Base-by-base conservation (phyloP, 805 yeast species). In the Yamadazyma nakazawae region DNA sequence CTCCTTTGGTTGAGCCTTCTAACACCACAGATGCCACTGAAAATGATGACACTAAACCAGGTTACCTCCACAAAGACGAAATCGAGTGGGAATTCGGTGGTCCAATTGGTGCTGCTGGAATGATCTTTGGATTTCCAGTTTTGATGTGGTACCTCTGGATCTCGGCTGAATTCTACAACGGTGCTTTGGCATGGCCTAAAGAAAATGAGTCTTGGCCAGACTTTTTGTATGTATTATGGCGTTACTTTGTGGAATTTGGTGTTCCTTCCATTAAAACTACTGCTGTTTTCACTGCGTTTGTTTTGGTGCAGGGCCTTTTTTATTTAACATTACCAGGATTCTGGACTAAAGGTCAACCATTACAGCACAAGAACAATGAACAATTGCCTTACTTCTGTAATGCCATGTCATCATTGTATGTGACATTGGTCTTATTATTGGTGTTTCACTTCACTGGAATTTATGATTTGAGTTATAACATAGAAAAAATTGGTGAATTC, bases 111-210 rank as follows among this genome's bases (percentile, higher is more conserved):
- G 96, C 89, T 41, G 48, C 84, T 17, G 92, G 91, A 6, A 92
- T 94, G 98, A 80, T 92, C 83, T 62, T 80, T 38, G 96, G 96
- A 2, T 94, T 94, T 71, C 99, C 99, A 7, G 61, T 84, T 40
- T 74, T 94, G 60, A 94, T 94, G 99, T 88, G 85, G 76, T 94
- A 94, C 69, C 85, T 94, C 94, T 92, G 96, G 95, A 82, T 92
- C 45, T 78, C 89, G 58, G 92, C 94, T 43, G 79, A 80, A 51
- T 90, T 85, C 64, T 88, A 89, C 67, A 72, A 72, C 52, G 96
- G 96, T 1, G 60, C 70, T 41, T 75, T 88, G 25, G 89, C 96
- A 19, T 68, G 75, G 64, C 97, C 97, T 2, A 61, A 63, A 0
- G 74, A 63, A 3, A 81, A 70, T 42, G 81, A 85, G 64, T 57